These are phyloP conservation scores for Metschnikowia amazonensis DNA, from an alignment of 805 yeast genomes.

Conservation along the genomic window DNA sequence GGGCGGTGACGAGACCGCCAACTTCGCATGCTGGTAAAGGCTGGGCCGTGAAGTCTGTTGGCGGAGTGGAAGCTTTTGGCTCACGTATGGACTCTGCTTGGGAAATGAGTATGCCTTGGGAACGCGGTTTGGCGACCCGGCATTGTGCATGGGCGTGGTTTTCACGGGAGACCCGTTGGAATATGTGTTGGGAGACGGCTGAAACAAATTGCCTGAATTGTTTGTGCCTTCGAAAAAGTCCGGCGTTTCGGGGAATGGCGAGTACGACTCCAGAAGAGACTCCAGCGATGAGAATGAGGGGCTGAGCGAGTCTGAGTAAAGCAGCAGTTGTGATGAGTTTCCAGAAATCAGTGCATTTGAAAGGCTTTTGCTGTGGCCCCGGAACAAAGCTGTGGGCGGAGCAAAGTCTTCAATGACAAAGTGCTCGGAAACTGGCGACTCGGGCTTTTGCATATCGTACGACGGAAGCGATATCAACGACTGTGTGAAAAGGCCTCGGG, in stretches of 20 bases:
- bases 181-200: background rate
- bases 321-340: conserved; percentile 30
- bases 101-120: conserved; percentile 5
- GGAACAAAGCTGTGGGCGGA: conserved; percentile 19
- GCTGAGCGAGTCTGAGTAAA: conserved; percentile 24
- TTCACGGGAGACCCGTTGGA: background rate
- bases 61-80: background rate
- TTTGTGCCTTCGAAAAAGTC: conserved; percentile 23
- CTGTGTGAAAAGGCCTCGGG: conserved; percentile 10
- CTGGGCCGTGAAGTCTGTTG: conserved; percentile 9
- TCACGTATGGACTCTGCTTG: conserved; percentile 1
- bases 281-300: conserved; percentile 29
- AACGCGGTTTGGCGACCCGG: background rate
- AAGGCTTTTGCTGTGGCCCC: conserved; percentile 16
- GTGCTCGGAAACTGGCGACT: conserved; percentile 8
- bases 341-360: conserved; percentile 22
- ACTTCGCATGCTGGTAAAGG: conserved; percentile 7
- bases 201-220: conserved; percentile 7
- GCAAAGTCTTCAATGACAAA: conserved; percentile 16
- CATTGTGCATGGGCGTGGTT: background rate
- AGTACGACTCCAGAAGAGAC: conserved; percentile 25
- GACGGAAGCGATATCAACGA: conserved; percentile 9
- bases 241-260: conserved; percentile 24
- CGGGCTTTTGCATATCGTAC: conserved; percentile 8
- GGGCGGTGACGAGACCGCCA: conserved; percentile 26